Evolutionary conservation across 192 early-diverging fungal species (phyloP).

Genomic region (Coemansia sp.): DNA sequence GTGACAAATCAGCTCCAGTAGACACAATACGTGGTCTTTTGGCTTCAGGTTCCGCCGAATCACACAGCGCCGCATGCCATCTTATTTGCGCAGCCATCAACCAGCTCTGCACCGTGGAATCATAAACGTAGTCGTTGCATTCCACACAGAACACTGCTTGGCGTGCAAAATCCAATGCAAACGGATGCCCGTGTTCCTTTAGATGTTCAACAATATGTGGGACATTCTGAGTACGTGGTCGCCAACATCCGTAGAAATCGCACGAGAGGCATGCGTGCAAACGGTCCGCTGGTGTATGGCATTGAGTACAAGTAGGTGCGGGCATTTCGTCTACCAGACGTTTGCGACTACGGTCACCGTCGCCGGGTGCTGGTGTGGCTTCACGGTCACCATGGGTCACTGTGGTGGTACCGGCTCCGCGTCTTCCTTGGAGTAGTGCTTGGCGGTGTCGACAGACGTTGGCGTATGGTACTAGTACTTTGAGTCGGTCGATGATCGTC

Average conservation of each 20-base stretch:
- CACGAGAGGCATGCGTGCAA: slow-evolving; percentile 83
- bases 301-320: slow-evolving; percentile 58
- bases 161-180: slow-evolving; percentile 76
- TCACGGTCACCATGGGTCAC: slow-evolving; percentile 22
- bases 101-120: slow-evolving; percentile 64
- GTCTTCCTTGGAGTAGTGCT: slow-evolving; percentile 49
- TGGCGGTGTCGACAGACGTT: slow-evolving; percentile 49
- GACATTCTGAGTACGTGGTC: slow-evolving; percentile 25
- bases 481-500: slow-evolving; percentile 43
- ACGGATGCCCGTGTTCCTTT: slow-evolving; percentile 14
- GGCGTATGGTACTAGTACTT: slow-evolving; percentile 49
- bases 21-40: slow-evolving; percentile 41
- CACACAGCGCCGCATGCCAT: slow-evolving; percentile 48
- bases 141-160: slow-evolving; percentile 67
- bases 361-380: slow-evolving; percentile 36
- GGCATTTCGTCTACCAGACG: slow-evolving; percentile 59
- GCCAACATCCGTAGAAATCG: slow-evolving; percentile 78
- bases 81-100: slow-evolving; percentile 47
- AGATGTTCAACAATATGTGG: slow-evolving; percentile 28
- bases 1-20: slow-evolving; percentile 23
- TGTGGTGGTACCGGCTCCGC: slow-evolving; percentile 24
- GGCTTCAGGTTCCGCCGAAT: slow-evolving; percentile 32
- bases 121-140: slow-evolving; percentile 87
- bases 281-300: slow-evolving; percentile 59
- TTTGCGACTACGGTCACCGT: slow-evolving; percentile 56